Conservation (phyloP, 192 early-diverging fungal species). For the Coemansia asiatica region DNA sequence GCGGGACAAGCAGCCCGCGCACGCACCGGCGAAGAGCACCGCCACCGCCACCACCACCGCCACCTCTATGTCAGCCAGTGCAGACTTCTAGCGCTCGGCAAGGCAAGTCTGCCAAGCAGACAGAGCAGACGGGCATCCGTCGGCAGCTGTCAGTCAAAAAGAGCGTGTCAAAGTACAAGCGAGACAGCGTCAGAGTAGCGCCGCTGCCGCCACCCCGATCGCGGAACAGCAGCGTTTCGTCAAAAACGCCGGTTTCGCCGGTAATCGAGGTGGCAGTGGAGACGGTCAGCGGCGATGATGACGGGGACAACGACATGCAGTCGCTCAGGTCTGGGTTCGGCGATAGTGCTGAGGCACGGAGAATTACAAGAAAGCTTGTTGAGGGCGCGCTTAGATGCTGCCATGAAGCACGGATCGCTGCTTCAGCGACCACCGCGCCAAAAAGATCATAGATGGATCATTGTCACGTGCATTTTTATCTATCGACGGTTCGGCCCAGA, state of each 20-base stretch:
- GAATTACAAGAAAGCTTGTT: conserved; percentile 41
- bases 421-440: conserved; percentile 2
- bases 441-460: background rate
- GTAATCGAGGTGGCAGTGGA: conserved; percentile 4
- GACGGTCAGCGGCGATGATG: conserved; percentile 7
- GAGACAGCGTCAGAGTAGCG: conserved; percentile 16
- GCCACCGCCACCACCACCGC: conserved; percentile 22
- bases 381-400: conserved; percentile 38
- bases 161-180: conserved; percentile 51
- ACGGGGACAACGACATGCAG: background rate
- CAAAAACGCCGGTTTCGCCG: background rate
- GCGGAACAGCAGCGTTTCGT: conserved; percentile 2
- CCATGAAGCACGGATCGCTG: conserved; percentile 39
- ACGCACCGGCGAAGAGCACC: conserved; percentile 11
- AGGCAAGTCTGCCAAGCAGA: conserved; percentile 6
- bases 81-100: conserved; percentile 14
- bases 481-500: too few relatives aligned
- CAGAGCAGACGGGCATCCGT: conserved; percentile 43
- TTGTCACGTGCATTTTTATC: background rate
- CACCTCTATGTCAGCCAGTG: conserved; percentile 19
- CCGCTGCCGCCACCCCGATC: conserved; percentile 30
- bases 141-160: conserved; percentile 50
- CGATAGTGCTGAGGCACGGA: conserved; percentile 27
- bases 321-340: background rate
- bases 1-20: background rate